Evolutionary conservation across 2,329 filamentous ascomycete species (phyloP).

Genomic region (Magnaporthiopsis poae): DNA sequence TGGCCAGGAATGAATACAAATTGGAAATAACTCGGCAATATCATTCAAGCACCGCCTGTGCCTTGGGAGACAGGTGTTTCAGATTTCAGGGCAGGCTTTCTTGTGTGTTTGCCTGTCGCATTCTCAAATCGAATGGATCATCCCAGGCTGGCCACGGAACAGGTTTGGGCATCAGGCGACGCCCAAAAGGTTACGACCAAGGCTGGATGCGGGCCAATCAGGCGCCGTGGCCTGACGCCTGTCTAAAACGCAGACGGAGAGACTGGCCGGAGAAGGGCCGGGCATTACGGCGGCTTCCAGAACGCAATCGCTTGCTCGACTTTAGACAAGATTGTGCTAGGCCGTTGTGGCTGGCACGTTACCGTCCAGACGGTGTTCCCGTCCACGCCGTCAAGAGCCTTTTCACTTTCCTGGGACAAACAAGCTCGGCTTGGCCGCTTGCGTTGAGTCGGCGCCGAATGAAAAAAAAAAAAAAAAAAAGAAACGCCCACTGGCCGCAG

Average conservation of each 20-base stretch:
- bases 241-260: neutral
- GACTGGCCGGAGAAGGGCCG: constrained; percentile 9
- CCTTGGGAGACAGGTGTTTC: neutral
- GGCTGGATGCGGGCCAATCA: neutral
- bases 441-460: neutral
- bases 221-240: neutral
- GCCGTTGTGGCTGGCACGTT: too few relatives aligned
- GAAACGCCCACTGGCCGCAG: neutral
- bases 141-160: neutral
- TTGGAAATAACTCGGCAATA: too few relatives aligned
- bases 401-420: neutral
- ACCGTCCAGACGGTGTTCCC: too few relatives aligned
- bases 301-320: neutral
- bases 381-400: too few relatives aligned
- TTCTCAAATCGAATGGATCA: too few relatives aligned
- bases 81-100: neutral
- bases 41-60: neutral
- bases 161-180: too few relatives aligned
- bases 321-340: too few relatives aligned
- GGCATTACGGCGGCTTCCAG: neutral
- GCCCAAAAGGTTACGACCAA: too few relatives aligned
- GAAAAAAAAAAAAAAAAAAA: too few relatives aligned
- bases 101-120: neutral
- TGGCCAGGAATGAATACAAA: too few relatives aligned
- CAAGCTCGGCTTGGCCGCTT: neutral